phyloP scores from a whole-genome alignment of 495 filamentous ascomycete genomes.

The Podospora sp. region DNA sequence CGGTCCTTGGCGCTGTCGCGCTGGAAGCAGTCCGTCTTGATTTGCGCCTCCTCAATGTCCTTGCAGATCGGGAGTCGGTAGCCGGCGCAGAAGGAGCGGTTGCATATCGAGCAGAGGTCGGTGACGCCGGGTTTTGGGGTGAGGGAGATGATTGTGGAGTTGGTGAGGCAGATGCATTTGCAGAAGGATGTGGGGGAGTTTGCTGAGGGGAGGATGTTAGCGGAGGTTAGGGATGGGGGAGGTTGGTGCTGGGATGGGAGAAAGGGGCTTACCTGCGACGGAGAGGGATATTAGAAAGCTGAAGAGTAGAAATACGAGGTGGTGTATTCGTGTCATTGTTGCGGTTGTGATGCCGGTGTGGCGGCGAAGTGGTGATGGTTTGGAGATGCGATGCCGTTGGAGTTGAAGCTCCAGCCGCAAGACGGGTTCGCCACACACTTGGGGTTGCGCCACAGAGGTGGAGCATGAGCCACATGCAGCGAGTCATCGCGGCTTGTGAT shows the following conservation, averaged over 20 bases:
- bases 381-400: neutral
- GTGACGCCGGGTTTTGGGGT: slow-evolving; percentile 46
- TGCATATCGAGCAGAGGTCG: slow-evolving; percentile 77
- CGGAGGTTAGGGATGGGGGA: neutral
- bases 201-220: slow-evolving; percentile 27
- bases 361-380: slow-evolving; percentile 3
- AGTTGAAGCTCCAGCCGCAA: neutral
- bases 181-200: slow-evolving; percentile 78
- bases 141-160: slow-evolving; percentile 86
- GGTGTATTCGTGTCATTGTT: slow-evolving; percentile 40
- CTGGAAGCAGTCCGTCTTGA: slow-evolving; percentile 90
- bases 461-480: neutral
- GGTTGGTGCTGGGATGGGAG: neutral
- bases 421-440: neutral
- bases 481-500: neutral
- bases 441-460: neutral
- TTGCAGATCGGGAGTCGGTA: slow-evolving; percentile 88
- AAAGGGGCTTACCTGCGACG: slow-evolving; percentile 39
- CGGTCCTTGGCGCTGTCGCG: slow-evolving; percentile 87
- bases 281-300: slow-evolving; percentile 35
- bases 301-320: slow-evolving; percentile 38
- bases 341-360: slow-evolving; percentile 2
- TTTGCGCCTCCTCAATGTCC: slow-evolving; percentile 79
- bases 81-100: slow-evolving; percentile 82
- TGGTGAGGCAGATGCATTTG: slow-evolving; percentile 95